Conservation (phyloP, 352 stramenopile species). For the Peronospora destructor region DNA sequence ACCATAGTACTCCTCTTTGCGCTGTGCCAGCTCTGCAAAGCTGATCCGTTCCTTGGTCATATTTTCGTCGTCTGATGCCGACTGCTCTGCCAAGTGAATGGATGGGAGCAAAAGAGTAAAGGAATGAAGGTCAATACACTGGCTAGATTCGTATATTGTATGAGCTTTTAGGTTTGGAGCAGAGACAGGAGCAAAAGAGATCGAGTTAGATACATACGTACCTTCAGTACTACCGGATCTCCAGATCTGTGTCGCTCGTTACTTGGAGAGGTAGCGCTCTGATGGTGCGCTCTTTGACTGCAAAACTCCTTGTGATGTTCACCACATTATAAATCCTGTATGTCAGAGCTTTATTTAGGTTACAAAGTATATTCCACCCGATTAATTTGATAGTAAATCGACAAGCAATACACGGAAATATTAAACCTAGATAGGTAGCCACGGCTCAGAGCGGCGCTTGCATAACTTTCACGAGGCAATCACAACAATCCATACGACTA, state of each 20-base stretch:
- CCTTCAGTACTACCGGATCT: slow-evolving; percentile 11
- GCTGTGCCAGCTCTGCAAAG: slow-evolving; percentile 32
- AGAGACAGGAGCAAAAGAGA: not conserved
- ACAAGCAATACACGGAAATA: too few species aligned
- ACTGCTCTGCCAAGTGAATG: slow-evolving; percentile 7
- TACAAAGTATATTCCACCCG: too few species aligned
- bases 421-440: not conserved
- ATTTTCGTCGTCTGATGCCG: slow-evolving; percentile 7
- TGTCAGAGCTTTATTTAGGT: too few species aligned
- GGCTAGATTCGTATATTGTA: not conserved
- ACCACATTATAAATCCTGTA: slow-evolving; percentile 1
- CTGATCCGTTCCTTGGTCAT: slow-evolving; percentile 40
- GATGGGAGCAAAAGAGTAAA: slow-evolving; percentile 1
- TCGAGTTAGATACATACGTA: slow-evolving; percentile 1
- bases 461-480: too few species aligned
- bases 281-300: slow-evolving; percentile 5
- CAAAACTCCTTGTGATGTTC: slow-evolving; percentile 11
- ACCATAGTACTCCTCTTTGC: slow-evolving; percentile 55
- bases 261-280: slow-evolving; percentile 13
- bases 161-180: not conserved
- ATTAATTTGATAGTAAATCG: too few species aligned
- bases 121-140: slow-evolving; percentile 3
- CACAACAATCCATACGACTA: not conserved
- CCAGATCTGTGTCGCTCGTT: slow-evolving; percentile 11
- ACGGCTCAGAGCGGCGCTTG: too few species aligned